Evolutionary conservation across 208 protist species (phyloP).

Genomic region (Trypanosomatidae sp.): DNA sequence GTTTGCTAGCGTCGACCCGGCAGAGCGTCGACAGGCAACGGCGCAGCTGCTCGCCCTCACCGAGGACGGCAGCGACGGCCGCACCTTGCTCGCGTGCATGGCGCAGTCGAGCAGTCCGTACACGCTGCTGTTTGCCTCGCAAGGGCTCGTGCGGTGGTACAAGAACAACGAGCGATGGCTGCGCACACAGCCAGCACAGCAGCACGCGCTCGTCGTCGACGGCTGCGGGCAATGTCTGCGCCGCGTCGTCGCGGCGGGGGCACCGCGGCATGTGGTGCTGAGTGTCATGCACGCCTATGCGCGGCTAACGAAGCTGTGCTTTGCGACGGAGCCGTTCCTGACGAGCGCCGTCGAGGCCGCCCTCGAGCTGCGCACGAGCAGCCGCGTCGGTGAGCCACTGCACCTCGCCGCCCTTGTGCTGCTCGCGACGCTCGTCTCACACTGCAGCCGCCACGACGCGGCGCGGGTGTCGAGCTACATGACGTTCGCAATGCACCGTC

Average conservation of each 20-base stretch:
- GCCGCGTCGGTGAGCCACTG: background rate
- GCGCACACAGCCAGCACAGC: constrained; percentile 11
- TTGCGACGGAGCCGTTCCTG: constrained; percentile 43
- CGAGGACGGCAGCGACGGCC: constrained; percentile 27
- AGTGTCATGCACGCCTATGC: constrained; percentile 36
- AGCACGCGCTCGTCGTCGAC: constrained; percentile 26
- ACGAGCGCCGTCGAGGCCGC: constrained; percentile 25
- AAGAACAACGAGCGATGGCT: constrained; percentile 42
- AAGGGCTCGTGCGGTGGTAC: constrained; percentile 56
- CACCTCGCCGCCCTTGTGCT: constrained; percentile 25
- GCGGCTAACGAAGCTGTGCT: constrained; percentile 55
- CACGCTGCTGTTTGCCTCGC: constrained; percentile 55
- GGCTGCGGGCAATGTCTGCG: constrained; percentile 51
- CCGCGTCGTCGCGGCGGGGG: constrained; percentile 29
- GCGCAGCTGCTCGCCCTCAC: constrained; percentile 25
- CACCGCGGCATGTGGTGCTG: constrained; percentile 44
- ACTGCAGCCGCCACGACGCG: constrained; percentile 63
- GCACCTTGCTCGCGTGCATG: constrained; percentile 29
- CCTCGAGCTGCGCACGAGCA: constrained; percentile 17
- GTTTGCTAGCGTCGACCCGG: constrained; percentile 40
- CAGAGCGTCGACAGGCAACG: constrained; percentile 24
- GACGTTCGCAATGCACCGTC: constrained; percentile 58
- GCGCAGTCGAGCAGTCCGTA: constrained; percentile 61
- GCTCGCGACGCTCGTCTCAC: constrained; percentile 35
- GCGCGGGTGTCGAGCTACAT: constrained; percentile 49